phyloP scores from a whole-genome alignment of 2,329 filamentous ascomycete genomes.

The Ascochyta pisi region DNA sequence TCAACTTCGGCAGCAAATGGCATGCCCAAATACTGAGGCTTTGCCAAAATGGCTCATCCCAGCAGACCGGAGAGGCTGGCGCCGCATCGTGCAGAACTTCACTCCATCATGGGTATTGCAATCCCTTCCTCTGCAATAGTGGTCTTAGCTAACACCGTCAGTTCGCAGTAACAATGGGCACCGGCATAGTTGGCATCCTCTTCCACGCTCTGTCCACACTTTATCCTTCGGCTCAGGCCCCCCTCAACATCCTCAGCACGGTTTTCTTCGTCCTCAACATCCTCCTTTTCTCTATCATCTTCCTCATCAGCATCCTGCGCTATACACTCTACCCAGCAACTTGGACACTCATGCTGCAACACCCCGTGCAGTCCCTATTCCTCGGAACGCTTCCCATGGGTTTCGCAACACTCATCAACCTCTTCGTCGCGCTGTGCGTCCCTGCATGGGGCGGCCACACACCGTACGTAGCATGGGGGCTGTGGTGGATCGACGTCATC shows the following conservation, averaged over 20 bases:
- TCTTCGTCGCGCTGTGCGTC: constrained; percentile 67
- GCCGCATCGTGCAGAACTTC: constrained; percentile 43
- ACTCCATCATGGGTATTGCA: constrained; percentile 43
- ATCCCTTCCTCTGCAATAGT: no score
- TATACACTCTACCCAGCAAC: constrained; percentile 71
- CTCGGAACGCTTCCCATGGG: constrained; percentile 72
- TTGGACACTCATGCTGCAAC: constrained; percentile 69
- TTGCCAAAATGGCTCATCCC: constrained; percentile 37
- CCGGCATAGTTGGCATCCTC: constrained; percentile 58
- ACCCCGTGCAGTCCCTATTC: constrained; percentile 72
- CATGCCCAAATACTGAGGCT: constrained; percentile 1
- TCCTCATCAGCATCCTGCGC: constrained; percentile 62
- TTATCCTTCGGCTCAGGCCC: constrained; percentile 58
- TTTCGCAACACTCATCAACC: constrained; percentile 71
- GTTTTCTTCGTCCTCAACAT: constrained; percentile 67
- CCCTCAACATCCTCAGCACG: constrained; percentile 63
- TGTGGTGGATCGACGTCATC: constrained; percentile 58
- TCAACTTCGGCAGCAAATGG: constrained; percentile 10
- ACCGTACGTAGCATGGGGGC: constrained; percentile 52
- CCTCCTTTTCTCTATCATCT: constrained; percentile 61
- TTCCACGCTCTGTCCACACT: constrained; percentile 62
- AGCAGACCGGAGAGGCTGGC: constrained; percentile 36
- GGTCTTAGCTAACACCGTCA: neutral
- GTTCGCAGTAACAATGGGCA: constrained; percentile 37
- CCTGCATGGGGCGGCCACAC: constrained; percentile 64